Percentiles rank a stretch among this genome's conserved stretches.
These are phyloP conservation scores for Orbilia ellipsospora DNA, from an alignment of 2,329 filamentous ascomycete species.

Conservation along the genomic window DNA sequence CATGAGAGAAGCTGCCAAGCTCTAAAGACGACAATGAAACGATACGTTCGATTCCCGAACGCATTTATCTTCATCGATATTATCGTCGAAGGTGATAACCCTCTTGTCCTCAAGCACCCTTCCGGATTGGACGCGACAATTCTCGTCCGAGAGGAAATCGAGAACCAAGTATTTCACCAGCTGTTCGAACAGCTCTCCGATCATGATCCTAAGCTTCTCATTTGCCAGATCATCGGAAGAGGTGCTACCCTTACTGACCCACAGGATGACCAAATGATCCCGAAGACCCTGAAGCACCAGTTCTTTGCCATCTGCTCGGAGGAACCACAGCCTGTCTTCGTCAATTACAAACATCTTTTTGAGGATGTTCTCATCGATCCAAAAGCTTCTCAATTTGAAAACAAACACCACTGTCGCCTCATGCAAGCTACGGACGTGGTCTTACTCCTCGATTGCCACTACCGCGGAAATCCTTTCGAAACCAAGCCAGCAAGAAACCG, in stretches of 20 bases:
- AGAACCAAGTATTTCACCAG: conserved; percentile 19
- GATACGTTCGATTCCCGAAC: too few relatives aligned
- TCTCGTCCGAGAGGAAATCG: conserved; percentile 16
- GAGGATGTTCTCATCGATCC: neutral
- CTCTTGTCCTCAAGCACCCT: neutral
- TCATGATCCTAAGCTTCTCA: conserved; percentile 17
- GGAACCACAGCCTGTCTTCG: too few relatives aligned
- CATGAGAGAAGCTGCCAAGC: too few relatives aligned
- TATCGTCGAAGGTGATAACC: neutral
- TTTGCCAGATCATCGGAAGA: conserved; percentile 17
- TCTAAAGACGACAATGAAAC: too few relatives aligned
- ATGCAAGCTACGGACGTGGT: conserved; percentile 3
- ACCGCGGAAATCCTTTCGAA: neutral
- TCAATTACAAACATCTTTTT: too few relatives aligned
- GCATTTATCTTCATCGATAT: too few relatives aligned
- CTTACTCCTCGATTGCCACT: conserved; percentile 19
- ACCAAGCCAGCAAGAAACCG: neutral
- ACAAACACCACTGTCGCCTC: conserved; percentile 15
- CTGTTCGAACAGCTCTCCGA: conserved; percentile 19
- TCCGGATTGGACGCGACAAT: neutral
- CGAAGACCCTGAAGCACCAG: too few relatives aligned
- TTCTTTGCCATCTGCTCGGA: too few relatives aligned
- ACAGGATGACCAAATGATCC: too few relatives aligned
- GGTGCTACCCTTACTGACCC: neutral
- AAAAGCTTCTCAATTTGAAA: conserved; percentile 1